Conservation (phyloP, 176 grass and related monocot species). For the Carex littledalei region DNA sequence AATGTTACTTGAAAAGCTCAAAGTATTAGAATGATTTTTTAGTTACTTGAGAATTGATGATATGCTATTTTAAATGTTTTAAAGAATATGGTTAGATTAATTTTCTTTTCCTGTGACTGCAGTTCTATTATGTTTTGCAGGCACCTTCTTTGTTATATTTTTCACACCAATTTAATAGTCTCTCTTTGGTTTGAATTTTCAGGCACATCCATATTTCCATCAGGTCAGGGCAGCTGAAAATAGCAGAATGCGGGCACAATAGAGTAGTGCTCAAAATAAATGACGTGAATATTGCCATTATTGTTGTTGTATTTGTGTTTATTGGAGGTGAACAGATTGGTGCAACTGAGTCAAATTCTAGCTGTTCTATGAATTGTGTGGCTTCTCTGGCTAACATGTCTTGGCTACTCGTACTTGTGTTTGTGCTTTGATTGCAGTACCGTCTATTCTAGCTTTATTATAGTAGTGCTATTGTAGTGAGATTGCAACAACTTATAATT, state of each 20-base stretch:
- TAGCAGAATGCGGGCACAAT: slow-evolving; percentile 42
- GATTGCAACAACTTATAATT: neutral
- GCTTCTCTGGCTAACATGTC: neutral
- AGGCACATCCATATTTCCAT: slow-evolving; percentile 66
- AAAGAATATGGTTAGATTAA: neutral
- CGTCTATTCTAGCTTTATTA: neutral
- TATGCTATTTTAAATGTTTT: too few relatives aligned
- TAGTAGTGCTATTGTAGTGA: neutral
- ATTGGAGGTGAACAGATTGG: slow-evolving; percentile 2
- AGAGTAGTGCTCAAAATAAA: slow-evolving; percentile 1
- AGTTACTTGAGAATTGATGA: neutral
- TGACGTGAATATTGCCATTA: neutral
- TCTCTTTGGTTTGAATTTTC: slow-evolving; percentile 7
- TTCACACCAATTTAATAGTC: neutral
- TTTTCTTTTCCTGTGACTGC: too few relatives aligned
- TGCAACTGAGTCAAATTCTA: neutral
- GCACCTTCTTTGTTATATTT: neutral
- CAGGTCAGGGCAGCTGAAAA: slow-evolving; percentile 67
- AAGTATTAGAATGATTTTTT: neutral
- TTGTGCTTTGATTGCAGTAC: neutral
- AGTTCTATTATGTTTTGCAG: neutral
- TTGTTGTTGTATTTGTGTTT: slow-evolving; percentile 20
- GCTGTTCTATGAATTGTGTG: neutral
- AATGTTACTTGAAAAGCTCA: neutral
- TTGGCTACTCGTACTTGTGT: neutral